Evolutionary conservation across 139 green algal genomes (phyloP).

Genomic region (Edaphochlamys debaryana): DNA sequence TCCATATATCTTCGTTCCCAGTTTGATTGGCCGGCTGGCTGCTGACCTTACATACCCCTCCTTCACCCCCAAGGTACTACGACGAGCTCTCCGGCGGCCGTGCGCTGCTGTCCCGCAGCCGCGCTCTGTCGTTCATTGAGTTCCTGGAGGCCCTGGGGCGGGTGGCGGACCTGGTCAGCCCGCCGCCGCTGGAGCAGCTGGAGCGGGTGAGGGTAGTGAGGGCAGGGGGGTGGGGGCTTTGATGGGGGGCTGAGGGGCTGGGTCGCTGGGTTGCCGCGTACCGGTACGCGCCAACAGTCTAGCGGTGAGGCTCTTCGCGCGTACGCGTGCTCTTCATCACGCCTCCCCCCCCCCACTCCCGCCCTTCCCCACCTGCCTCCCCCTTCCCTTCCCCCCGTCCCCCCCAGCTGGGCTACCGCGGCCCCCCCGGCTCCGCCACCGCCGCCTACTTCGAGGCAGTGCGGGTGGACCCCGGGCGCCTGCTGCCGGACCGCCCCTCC

Average conservation of each 20-base stretch:
- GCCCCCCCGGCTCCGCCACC: neutral
- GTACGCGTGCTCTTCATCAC: no score
- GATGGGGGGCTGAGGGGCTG: neutral
- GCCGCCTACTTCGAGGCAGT: constrained; percentile 28
- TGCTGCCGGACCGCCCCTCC: constrained; percentile 27
- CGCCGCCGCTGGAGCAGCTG: constrained; percentile 48
- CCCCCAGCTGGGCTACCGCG: constrained; percentile 9
- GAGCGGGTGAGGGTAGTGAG: neutral
- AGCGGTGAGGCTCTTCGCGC: no score
- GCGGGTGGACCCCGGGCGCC: neutral
- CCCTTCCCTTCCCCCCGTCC: neutral
- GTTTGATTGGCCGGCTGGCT: no score
- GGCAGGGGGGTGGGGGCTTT: neutral
- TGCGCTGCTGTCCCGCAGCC: neutral
- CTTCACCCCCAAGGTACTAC: neutral
- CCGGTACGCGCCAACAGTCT: no score
- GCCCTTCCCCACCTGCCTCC: neutral
- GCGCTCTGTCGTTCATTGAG: constrained; percentile 61
- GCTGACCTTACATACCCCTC: no score
- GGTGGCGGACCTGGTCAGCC: constrained; percentile 61
- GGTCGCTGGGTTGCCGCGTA: no score
- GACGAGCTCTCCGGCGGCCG: constrained; percentile 14
- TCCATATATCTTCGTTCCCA: no score
- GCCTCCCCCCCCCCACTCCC: neutral
- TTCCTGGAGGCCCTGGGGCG: constrained; percentile 69